Evolutionary conservation across 2,329 filamentous ascomycete genomes (phyloP).

Genomic region (Boeremia exigua): DNA sequence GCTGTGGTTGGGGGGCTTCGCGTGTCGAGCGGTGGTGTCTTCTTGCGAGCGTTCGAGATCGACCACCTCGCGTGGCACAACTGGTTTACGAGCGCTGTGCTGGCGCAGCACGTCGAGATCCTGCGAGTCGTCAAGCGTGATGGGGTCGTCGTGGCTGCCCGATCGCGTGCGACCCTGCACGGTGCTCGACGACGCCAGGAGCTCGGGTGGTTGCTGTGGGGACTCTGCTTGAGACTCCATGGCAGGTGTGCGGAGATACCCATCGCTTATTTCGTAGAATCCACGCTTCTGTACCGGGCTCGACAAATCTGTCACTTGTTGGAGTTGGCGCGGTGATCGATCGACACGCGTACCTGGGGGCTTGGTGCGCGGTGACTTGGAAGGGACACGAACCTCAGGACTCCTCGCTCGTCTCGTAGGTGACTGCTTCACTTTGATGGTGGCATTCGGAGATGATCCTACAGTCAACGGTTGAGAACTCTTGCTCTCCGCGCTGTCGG

Average conservation of each 20-base stretch:
- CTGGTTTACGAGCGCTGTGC: background rate
- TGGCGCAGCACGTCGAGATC: background rate
- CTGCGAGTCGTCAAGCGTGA: conserved; percentile 12
- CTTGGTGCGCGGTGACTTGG: background rate
- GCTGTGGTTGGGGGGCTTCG: background rate
- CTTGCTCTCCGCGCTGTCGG: too few relatives aligned
- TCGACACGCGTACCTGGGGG: background rate
- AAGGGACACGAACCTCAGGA: conserved; percentile 7
- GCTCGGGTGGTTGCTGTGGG: background rate
- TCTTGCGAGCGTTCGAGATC: conserved; percentile 8
- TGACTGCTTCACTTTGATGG: background rate
- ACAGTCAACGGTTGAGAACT: too few relatives aligned
- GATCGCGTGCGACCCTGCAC: background rate
- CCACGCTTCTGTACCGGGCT: background rate
- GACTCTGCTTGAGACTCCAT: background rate
- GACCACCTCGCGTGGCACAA: background rate
- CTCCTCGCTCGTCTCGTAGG: background rate
- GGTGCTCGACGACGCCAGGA: background rate
- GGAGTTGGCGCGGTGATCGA: background rate
- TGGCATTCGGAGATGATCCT: background rate
- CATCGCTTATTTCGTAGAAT: background rate
- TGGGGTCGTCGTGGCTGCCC: conserved; percentile 10
- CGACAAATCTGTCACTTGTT: background rate
- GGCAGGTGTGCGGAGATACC: background rate
- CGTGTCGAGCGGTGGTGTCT: background rate